Base-by-base conservation (phyloP, 345 rosid genomes). In the Bruguiera gymnorhiza region DNA sequence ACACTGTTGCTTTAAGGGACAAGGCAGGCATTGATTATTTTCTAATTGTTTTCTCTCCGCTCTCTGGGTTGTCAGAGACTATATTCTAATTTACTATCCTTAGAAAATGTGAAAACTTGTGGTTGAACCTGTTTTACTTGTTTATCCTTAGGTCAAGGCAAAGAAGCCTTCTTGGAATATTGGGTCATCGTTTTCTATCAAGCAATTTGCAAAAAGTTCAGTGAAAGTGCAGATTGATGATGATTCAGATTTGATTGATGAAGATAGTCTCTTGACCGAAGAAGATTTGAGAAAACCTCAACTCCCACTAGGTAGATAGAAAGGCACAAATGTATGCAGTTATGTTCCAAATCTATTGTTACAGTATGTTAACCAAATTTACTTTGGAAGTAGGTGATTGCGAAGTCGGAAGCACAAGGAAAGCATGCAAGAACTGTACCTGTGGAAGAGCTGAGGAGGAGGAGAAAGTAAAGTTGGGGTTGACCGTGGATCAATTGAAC, bases 361-460 rank as follows among this genome's bases (percentile, higher is more conserved):
- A 20, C 30, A 21, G 6, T 24, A 21, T 56, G 60, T 31, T 62
- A 37, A 75, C 64, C 13, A 31, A 8, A 36, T 60, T 18, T 26
- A 1, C 53, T 37, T 69, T 24, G 81, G 74, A 79, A 95, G 97
- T 64, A 67, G 91, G 86, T 26, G 98, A 90, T 75, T 96, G 98
- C 48, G 98, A 89, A 70, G 84, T 85, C 20, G 88, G 89, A 72
- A 83, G 84, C 86, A 82, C 94, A 13, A 89, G 87, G 81, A 95
- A 92, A 83, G 99, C 99, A 68, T 95, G 98, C 89, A 92, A 89
- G 83, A 95, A 89, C 78, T 95, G 99, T 43, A 84, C 80, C 0
- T 95, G 99, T 76, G 99, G 99, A n/a, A 89, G 99, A 79, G 98
- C 97, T 37, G 99, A 95, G 82, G 87, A 61, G 39, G 97, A 96